Conservation (phyloP, 2,329 filamentous ascomycete genomes). For the Fusarium domesticum region DNA sequence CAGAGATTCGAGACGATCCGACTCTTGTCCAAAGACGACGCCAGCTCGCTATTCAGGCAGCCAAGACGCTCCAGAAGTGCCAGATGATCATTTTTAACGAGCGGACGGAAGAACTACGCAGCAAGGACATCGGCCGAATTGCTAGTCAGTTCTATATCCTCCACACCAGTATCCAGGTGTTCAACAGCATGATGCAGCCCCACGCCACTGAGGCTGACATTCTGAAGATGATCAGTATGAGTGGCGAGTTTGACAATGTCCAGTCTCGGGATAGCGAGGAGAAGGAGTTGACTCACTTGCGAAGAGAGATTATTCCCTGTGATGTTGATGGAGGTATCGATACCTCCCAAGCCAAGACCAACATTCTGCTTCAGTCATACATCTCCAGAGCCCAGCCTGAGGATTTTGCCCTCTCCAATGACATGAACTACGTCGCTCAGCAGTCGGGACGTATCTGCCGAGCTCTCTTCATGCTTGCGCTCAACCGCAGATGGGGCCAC, state of each 20-base stretch:
- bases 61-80: conserved; percentile 79
- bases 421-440: conserved; percentile 91
- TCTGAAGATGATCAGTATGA: conserved; percentile 94
- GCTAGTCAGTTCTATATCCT: conserved; percentile 96
- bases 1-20: conserved; percentile 84
- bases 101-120: conserved; percentile 82
- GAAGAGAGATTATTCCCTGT: conserved; percentile 69
- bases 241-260: conserved; percentile 96
- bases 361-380: conserved; percentile 90
- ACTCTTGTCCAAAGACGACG: conserved; percentile 81
- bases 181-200: conserved; percentile 91
- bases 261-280: conserved; percentile 88
- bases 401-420: conserved; percentile 89
- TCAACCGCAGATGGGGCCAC: conserved; percentile 93
- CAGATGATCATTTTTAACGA: conserved; percentile 99
- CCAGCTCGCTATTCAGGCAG: conserved; percentile 84
- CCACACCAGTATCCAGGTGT: conserved; percentile 90
- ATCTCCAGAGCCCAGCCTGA: conserved; percentile 86
- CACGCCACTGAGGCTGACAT: conserved; percentile 87
- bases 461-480: conserved; percentile 93
- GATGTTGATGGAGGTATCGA: conserved; percentile 72
- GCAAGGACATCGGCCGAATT: conserved; percentile 94
- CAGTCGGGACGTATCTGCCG: conserved; percentile 93
- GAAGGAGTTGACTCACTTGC: conserved; percentile 76
- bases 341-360: conserved; percentile 84